Base-by-base conservation (phyloP, 371 early-diverging fungal genomes). In the Mucor saturninus region DNA sequence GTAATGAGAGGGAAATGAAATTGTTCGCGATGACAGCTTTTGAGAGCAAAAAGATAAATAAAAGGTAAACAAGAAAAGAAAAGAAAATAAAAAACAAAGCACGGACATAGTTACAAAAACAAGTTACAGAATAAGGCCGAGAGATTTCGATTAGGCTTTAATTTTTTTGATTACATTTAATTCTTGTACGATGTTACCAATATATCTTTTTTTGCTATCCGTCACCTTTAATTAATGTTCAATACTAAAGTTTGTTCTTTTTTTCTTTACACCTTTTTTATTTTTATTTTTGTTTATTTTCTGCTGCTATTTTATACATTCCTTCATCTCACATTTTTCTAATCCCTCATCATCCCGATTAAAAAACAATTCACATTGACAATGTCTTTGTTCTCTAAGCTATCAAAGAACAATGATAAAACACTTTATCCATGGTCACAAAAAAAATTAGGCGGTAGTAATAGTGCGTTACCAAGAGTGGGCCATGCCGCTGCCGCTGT, bases 401-500 rank as follows among this genome's bases (percentile, higher is more conserved):
- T 77, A n/a, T 75, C 78, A 49, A 79, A 77, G 62, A 76, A 68
- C 65, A 74, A 59, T 43, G 83, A 82, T 54, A 82, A 78, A 62
- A 69, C 71, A 9, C 64, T 72, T 42, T 79, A 76, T 62, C 83
- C 83, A 57, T 82, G 83, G 83, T 79, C 83, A 30, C 80, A 79
- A 42, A 69, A 69, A 50, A 79, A 79, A 68, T 54, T 81, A 13
- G 57, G 75, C 32, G 76, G 78, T 13, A 75, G 64, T 21, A 75
- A 57, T 32, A 71, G 68, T 61, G 68, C 80, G 9, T 64, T 85
- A 50, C 81, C 90, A 11, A 77, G 90, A 54, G 76, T 79, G 30
- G 86, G 87, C 0, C 90, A 89, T 70, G 77, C 85, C 53, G 77
- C 87, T 7, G 74, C 80, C 15, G 75, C 74, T 35, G 59, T 80